Evolutionary conservation across 306 rosid genomes (phyloP).

Genomic region (Inga oerstediana): DNA sequence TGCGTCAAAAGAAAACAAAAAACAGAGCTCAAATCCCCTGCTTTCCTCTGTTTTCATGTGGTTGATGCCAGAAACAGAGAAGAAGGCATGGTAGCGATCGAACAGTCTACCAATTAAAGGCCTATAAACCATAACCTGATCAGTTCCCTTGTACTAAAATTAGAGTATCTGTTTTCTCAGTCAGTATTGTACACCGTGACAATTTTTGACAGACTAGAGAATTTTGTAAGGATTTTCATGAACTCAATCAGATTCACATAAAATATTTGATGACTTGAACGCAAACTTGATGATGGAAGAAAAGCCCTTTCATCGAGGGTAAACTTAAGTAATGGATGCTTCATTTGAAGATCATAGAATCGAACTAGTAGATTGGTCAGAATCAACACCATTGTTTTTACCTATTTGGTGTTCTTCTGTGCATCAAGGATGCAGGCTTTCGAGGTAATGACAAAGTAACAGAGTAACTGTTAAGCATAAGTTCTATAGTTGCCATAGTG

Average conservation of each 20-base stretch:
- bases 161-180: neutral
- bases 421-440: constrained; percentile 41
- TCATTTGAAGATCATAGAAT: constrained; percentile 33
- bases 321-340: constrained; percentile 32
- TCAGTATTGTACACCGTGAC: neutral
- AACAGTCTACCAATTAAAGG: neutral
- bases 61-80: neutral
- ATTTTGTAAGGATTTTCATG: neutral
- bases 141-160: neutral
- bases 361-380: constrained; percentile 34
- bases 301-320: constrained; percentile 31
- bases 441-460: constrained; percentile 43
- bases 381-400: constrained; percentile 17
- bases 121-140: neutral
- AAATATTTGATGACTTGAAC: neutral
- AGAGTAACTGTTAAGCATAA: constrained; percentile 51
- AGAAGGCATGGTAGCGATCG: neutral
- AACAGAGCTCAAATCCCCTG: neutral
- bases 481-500: constrained; percentile 47
- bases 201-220: neutral
- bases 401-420: constrained; percentile 34
- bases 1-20: neutral
- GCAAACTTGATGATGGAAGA: neutral
- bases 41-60: neutral
- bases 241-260: neutral